phyloP scores from a whole-genome alignment of 2,329 filamentous ascomycete genomes.

The Anisogramma anomala region DNA sequence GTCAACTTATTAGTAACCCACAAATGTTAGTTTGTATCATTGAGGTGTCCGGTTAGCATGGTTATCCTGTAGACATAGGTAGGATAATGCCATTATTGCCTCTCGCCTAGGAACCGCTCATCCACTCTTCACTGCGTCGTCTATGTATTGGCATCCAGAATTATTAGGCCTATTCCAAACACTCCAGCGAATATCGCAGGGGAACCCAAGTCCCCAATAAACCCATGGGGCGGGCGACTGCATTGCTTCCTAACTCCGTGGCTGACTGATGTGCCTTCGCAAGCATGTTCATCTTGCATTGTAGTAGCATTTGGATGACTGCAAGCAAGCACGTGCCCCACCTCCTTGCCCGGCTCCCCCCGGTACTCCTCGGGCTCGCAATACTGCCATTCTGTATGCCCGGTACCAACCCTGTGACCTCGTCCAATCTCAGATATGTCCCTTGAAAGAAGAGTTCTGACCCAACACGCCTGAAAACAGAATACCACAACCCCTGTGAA shows the following conservation, averaged over 20 bases:
- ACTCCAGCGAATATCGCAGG: neutral
- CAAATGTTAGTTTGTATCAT: no score
- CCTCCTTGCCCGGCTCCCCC: neutral
- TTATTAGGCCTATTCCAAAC: constrained; percentile 1
- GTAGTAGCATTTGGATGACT: neutral
- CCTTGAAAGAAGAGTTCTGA: neutral
- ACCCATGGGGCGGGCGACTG: no score
- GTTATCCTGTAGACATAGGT: no score
- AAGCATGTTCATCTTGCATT: neutral
- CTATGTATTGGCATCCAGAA: constrained; percentile 2
- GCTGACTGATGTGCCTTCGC: neutral
- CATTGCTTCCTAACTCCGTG: no score
- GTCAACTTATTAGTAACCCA: no score
- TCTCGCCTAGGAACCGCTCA: neutral
- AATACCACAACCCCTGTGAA: neutral
- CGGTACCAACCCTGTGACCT: constrained; percentile 1
- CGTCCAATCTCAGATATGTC: constrained; percentile 2
- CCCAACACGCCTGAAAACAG: neutral
- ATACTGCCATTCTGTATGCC: no score
- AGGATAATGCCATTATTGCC: no score
- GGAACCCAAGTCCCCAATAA: no score
- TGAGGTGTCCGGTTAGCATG: no score
- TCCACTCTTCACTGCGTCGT: neutral
- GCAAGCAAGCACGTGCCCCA: neutral
- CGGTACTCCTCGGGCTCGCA: no score